Evolutionary conservation across 768 basidiomycete genomes (phyloP), one percentile per base, ranked within the genome.

Genomic region (Tulasnella sp.): DNA sequence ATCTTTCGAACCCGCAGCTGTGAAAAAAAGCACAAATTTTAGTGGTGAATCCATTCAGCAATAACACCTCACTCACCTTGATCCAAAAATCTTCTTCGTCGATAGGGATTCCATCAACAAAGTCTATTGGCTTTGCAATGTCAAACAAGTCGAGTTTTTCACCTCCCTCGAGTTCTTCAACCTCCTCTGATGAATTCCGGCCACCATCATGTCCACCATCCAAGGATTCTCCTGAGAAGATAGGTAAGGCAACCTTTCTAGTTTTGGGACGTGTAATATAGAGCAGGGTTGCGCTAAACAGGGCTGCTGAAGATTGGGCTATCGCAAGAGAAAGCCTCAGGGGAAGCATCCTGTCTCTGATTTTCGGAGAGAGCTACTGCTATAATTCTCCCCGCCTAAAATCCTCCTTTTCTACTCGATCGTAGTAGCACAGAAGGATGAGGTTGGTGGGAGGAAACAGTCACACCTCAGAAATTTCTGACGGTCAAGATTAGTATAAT

Each of bases 71-170:
- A 64, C 72, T 39, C 57, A 74, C 79, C 63, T 67, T 65, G n/a
- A 59, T 57, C 79, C 78, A 80, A 63, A 86, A 86, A 3, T 52
- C 64, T 3, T 67, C 69, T 45, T 74, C 79, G 20, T 82, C 64
- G 34, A 84, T 67, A 6, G 83, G 79, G 46, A 73, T 72, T 3
- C 83, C 83, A 55, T 84, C 79, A 10, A 78, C 53, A 31, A 75
- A 57, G 57, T 89, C 86, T 61, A 81, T 79, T 7, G 78, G 74
- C n/a, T 61, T 76, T 16, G 77, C 74, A n/a, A 89, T 78, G 60
- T 78, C 75, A 60, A 83, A 84, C 9, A 80, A 77, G 58, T 84
- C 82, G 10, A 29, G 28, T 29, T 51, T 51, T 16, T 51, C 37
- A 15, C 33, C 49, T 19, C 49, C 49, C 16, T 31, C 49, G 22